Conservation (phyloP, 345 rosid genomes). For the Salix udensis region DNA sequence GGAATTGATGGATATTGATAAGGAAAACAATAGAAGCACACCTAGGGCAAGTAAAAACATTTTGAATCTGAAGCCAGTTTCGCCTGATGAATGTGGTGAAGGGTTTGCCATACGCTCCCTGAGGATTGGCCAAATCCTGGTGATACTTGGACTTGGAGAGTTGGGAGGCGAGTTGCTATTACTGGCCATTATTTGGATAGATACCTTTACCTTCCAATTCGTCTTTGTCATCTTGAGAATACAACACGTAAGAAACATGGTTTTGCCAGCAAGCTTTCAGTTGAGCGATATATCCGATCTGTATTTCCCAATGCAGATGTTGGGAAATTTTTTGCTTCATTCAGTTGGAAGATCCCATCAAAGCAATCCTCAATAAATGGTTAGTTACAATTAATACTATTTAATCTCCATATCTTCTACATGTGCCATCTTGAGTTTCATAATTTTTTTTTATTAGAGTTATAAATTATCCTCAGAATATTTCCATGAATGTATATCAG, state of each 20-base stretch:
- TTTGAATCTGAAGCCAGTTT: conserved; percentile 37
- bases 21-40: conserved; percentile 28
- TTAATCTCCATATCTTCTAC: too few relatives aligned
- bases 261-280: conserved; percentile 59
- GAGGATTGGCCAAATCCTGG: conserved; percentile 69
- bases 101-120: conserved; percentile 96
- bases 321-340: conserved; percentile 56
- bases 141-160: conserved; percentile 83
- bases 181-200: conserved; percentile 56
- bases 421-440: too few relatives aligned
- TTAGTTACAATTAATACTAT: conserved; percentile 20
- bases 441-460: too few relatives aligned
- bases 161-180: conserved; percentile 56
- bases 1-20: conserved; percentile 33
- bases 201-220: conserved; percentile 63
- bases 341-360: conserved; percentile 69
- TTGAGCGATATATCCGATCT: conserved; percentile 36
- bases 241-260: conserved; percentile 17
- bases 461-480: too few relatives aligned
- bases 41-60: conserved; percentile 25
- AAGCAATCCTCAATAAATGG: conserved; percentile 32
- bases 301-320: conserved; percentile 59
- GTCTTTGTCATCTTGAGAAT: conserved; percentile 22
- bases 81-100: conserved; percentile 44
- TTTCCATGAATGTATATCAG: too few relatives aligned